A percentile compares a stretch with the other conserved stretches of the same genome.
Conservation (phyloP, 2,329 filamentous ascomycete genomes). For the Leptographium lundbergii region DNA sequence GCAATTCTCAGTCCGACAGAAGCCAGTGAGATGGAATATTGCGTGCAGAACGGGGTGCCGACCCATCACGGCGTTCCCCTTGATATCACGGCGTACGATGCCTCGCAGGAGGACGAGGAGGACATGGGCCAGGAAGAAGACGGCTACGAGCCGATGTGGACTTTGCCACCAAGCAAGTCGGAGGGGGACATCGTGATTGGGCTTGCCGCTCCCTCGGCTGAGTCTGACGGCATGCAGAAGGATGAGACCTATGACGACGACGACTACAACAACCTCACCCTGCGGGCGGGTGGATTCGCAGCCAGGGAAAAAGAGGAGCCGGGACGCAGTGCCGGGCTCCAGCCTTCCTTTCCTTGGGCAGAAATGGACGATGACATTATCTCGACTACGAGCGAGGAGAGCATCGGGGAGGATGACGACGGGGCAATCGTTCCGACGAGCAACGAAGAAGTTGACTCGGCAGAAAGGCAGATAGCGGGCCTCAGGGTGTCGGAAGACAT, state of each 20-base stretch:
- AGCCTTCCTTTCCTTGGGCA: background rate
- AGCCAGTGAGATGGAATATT: background rate
- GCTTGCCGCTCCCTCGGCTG: background rate
- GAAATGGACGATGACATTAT: background rate
- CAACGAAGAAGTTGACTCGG: background rate
- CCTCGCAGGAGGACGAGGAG: slow-evolving; percentile 3
- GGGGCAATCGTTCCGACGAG: background rate
- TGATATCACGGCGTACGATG: slow-evolving; percentile 6
- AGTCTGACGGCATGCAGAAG: background rate
- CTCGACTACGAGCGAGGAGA: slow-evolving; percentile 5
- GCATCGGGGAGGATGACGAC: background rate
- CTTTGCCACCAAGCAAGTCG: slow-evolving; percentile 8
- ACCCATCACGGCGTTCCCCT: slow-evolving; percentile 19
- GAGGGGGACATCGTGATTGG: slow-evolving; percentile 8
- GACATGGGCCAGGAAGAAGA: slow-evolving; percentile 2
- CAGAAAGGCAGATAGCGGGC: background rate
- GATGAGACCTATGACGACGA: background rate
- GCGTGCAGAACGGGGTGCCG: slow-evolving; percentile 15
- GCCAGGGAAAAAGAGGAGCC: too few species aligned
- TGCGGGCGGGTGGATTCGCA: background rate
- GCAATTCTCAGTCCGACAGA: background rate
- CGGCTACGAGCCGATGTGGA: slow-evolving; percentile 9
- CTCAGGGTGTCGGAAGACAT: background rate
- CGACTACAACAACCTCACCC: slow-evolving; percentile 1
- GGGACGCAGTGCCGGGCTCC: too few species aligned